Evolutionary conservation across 2,329 filamentous ascomycete species (phyloP).

Genomic region (Nothophoma quercina): DNA sequence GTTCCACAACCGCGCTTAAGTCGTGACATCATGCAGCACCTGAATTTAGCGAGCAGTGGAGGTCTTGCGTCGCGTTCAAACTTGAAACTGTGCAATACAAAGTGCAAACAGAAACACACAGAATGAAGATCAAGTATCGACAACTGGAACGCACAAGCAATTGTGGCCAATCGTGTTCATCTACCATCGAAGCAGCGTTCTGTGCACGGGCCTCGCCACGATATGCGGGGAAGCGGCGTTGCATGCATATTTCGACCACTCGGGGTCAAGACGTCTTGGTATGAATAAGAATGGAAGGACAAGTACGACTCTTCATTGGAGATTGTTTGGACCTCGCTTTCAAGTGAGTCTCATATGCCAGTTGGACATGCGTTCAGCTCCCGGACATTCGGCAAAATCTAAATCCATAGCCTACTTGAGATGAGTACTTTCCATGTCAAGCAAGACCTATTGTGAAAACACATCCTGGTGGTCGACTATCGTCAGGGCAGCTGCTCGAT

Average conservation of each 20-base stretch:
- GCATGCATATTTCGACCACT: background rate
- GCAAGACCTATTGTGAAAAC: no score
- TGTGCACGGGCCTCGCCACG: background rate
- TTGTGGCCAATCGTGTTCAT: background rate
- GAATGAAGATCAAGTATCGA: background rate
- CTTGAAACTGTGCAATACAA: no score
- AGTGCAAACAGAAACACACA: background rate
- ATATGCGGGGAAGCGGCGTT: slow-evolving; percentile 5
- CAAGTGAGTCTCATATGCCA: no score
- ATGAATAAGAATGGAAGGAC: no score
- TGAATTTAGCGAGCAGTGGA: slow-evolving; percentile 6
- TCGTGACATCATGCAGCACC: slow-evolving; percentile 39
- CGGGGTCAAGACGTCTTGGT: no score
- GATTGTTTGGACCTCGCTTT: no score
- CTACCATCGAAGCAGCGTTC: background rate
- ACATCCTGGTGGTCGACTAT: background rate
- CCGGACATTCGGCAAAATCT: no score
- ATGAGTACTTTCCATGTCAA: no score
- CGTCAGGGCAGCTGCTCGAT: background rate
- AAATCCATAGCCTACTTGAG: no score
- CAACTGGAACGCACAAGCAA: background rate
- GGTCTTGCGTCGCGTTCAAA: background rate
- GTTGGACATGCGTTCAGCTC: no score
- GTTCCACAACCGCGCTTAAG: slow-evolving; percentile 20
- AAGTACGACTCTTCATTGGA: no score